Conservation (phyloP, 805 yeast genomes). For the Wickerhamomyces sydowiorum region DNA sequence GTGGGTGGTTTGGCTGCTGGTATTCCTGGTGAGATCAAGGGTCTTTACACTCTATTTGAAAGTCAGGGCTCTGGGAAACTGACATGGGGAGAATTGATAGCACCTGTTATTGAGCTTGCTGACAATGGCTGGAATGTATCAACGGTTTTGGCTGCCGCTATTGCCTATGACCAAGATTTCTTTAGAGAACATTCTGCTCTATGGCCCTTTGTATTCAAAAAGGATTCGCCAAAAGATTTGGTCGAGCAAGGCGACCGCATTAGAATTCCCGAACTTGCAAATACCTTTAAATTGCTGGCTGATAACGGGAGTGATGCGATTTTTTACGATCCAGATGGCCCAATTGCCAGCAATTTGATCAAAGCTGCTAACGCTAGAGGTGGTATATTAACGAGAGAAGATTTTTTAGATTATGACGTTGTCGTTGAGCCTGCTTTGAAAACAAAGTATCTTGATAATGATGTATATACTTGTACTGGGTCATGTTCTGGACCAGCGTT, state of each 20-base stretch:
- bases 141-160: constrained; percentile 37
- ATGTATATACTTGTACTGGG: constrained; percentile 58
- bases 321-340: constrained; percentile 81
- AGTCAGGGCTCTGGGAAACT: constrained; percentile 67
- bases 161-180: constrained; percentile 31
- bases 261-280: constrained; percentile 54
- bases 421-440: constrained; percentile 34
- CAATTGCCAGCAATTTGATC: constrained; percentile 59
- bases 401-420: constrained; percentile 58
- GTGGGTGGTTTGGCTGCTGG: constrained; percentile 87
- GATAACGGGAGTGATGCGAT: constrained; percentile 68
- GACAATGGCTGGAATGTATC: constrained; percentile 57
- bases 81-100: constrained; percentile 65
- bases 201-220: constrained; percentile 54
- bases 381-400: constrained; percentile 63
- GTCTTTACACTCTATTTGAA: constrained; percentile 57
- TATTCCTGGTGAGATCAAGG: constrained; percentile 88
- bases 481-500: constrained; percentile 83
- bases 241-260: constrained; percentile 54
- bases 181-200: constrained; percentile 28
- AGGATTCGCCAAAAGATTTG: constrained; percentile 24
- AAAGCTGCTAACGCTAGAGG: constrained; percentile 43
- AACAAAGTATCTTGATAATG: constrained; percentile 34
- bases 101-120: constrained; percentile 68
- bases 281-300: constrained; percentile 65